Conservation (phyloP, 768 basidiomycete species). For the Russula foetens region DNA sequence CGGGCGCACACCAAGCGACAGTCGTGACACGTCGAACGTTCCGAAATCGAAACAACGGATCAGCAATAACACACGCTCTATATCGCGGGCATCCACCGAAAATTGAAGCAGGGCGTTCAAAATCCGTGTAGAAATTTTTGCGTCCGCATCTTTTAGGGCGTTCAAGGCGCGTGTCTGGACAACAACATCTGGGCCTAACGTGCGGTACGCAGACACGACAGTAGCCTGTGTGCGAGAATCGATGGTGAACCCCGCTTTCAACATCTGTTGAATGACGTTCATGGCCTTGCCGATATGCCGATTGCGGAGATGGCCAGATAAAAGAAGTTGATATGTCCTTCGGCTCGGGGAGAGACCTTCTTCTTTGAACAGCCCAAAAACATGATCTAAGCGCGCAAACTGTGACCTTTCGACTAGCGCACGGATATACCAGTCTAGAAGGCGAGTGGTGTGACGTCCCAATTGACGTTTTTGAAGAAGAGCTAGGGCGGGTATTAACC, state of each 20-base stretch:
- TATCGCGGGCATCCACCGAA: constrained; percentile 47
- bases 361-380: constrained; percentile 43
- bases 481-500: constrained; percentile 39
- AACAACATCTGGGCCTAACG: constrained; percentile 47
- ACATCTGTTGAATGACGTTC: constrained; percentile 48
- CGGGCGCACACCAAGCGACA: constrained; percentile 1
- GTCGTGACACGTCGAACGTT: constrained; percentile 1
- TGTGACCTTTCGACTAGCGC: constrained; percentile 49
- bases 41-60: constrained; percentile 39
- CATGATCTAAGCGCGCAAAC: constrained; percentile 33
- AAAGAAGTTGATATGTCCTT: constrained; percentile 60
- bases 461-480: constrained; percentile 41
- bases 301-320: constrained; percentile 64
- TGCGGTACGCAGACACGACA: constrained; percentile 50
- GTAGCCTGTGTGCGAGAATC: constrained; percentile 53
- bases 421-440: constrained; percentile 65
- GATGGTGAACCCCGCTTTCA: constrained; percentile 42
- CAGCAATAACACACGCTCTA: constrained; percentile 37
- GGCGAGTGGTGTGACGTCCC: constrained; percentile 41
- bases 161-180: constrained; percentile 47
- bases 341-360: constrained; percentile 42
- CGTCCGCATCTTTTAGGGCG: constrained; percentile 35
- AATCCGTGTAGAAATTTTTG: constrained; percentile 38
- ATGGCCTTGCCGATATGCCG: constrained; percentile 51
- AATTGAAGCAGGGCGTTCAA: constrained; percentile 65